Conservation (phyloP, 2,329 filamentous ascomycete species). For the Mycocentrospora acerina region DNA sequence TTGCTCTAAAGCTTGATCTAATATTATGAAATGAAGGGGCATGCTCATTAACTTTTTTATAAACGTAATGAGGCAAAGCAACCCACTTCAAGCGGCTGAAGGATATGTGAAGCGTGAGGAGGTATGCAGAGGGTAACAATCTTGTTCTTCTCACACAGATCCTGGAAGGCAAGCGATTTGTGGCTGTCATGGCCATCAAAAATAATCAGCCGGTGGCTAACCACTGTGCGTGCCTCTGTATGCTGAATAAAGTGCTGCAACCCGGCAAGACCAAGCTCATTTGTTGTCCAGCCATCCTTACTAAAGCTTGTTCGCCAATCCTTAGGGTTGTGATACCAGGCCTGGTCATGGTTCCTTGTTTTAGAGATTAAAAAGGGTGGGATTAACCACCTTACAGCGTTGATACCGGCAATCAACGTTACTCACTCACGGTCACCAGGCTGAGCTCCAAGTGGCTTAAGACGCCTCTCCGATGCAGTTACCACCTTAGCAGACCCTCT, state of each 20-base stretch:
- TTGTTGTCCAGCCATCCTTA: conserved; percentile 38
- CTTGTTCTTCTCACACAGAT: conserved; percentile 1
- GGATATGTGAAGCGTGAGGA: conserved; percentile 15
- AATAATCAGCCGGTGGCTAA: conserved; percentile 6
- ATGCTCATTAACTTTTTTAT: too few relatives aligned
- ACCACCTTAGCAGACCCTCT: conserved; percentile 1
- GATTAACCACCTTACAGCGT: conserved; percentile 8
- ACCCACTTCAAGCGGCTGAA: too few relatives aligned
- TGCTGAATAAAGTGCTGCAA: conserved; percentile 40
- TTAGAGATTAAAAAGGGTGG: conserved; percentile 14
- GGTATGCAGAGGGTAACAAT: conserved; percentile 1
- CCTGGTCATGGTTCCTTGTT: conserved; percentile 5
- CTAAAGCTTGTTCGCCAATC: conserved; percentile 31
- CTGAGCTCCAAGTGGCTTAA: conserved; percentile 5
- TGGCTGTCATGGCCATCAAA: conserved; percentile 6
- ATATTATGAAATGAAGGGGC: too few relatives aligned
- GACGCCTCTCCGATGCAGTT: conserved; percentile 1
- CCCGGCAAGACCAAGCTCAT: conserved; percentile 37
- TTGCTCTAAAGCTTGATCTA: conserved; percentile 28
- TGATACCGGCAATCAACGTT: conserved; percentile 11
- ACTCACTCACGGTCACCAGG: conserved; percentile 14
- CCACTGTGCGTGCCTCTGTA: too few relatives aligned
- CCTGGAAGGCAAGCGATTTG: conserved; percentile 19
- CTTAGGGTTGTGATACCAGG: conserved; percentile 15
- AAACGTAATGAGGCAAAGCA: too few relatives aligned